These are phyloP conservation scores for Drosera capensis DNA, from an alignment of 148 eudicot species.

Conservation along the genomic window DNA sequence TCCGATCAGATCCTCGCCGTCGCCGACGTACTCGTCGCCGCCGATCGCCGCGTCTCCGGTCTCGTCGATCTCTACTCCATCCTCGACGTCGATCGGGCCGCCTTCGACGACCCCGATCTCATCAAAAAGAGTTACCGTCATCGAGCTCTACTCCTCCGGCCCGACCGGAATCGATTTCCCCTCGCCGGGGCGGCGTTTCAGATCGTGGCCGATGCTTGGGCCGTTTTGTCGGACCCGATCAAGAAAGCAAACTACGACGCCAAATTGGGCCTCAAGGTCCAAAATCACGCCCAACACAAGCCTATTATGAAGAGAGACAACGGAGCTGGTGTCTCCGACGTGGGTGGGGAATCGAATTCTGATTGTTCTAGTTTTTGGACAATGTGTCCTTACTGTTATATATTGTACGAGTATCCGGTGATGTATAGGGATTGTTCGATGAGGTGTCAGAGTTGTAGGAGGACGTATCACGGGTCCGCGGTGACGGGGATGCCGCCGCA, in stretches of 20 bases:
- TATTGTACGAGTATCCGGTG: conserved; percentile 52
- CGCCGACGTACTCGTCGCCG: conserved; percentile 52
- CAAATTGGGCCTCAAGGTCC: conserved; percentile 14
- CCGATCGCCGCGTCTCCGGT: conserved; percentile 38
- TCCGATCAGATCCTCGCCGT: conserved; percentile 89
- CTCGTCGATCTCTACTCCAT: conserved; percentile 59
- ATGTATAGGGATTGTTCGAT: conserved; percentile 53
- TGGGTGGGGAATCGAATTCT: background rate
- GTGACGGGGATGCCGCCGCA: conserved; percentile 44
- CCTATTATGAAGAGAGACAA: conserved; percentile 37
- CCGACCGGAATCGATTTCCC: conserved; percentile 59
- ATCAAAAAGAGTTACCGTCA: conserved; percentile 62
- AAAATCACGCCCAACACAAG: conserved; percentile 15
- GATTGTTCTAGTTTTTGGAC: conserved; percentile 50
- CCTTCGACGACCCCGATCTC: conserved; percentile 36
- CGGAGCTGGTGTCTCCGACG: background rate
- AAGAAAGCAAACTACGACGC: conserved; percentile 25
- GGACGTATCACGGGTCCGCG: conserved; percentile 49
- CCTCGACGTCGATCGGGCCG: conserved; percentile 38
- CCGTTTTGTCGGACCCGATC: conserved; percentile 28
- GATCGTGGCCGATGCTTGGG: conserved; percentile 79
- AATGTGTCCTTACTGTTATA: conserved; percentile 77
- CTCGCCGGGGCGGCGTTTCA: conserved; percentile 56
- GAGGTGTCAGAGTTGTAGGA: conserved; percentile 57
- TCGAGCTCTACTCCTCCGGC: conserved; percentile 69